Percentiles rank a stretch among this genome's conserved stretches.
phyloP scores from a whole-genome alignment of 2,329 filamentous ascomycete genomes.

The Tolypocladium tropicale region DNA sequence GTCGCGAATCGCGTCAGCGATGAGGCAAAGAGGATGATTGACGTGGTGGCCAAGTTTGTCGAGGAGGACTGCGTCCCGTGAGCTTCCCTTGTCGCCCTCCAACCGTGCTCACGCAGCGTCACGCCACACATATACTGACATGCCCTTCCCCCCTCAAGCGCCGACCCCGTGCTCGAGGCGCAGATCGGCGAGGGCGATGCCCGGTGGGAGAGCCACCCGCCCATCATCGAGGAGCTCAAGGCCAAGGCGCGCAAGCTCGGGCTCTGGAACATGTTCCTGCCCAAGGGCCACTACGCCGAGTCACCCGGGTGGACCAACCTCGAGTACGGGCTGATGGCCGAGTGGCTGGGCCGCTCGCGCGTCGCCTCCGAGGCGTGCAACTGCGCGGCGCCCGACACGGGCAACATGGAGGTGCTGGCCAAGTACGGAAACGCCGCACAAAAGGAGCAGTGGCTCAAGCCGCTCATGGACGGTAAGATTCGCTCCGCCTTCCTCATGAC shows the following conservation, averaged over 20 bases:
- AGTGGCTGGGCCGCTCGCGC: constrained; percentile 80
- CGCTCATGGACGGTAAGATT: constrained; percentile 74
- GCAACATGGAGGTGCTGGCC: constrained; percentile 91
- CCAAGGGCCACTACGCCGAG: constrained; percentile 90
- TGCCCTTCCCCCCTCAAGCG: constrained; percentile 29
- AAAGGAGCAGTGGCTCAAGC: constrained; percentile 74
- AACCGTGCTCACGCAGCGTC: not conserved
- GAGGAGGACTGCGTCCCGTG: constrained; percentile 87
- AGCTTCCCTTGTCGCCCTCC: constrained; percentile 17
- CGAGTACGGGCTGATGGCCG: constrained; percentile 96
- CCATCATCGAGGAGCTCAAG: constrained; percentile 84
- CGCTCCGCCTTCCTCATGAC: constrained; percentile 91
- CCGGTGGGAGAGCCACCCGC: constrained; percentile 72
- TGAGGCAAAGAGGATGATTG: constrained; percentile 71
- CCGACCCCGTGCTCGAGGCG: constrained; percentile 70
- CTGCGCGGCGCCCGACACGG: constrained; percentile 83
- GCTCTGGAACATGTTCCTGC: constrained; percentile 97
- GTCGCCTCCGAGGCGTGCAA: constrained; percentile 81
- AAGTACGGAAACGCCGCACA: constrained; percentile 82
- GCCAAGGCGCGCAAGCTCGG: constrained; percentile 70
- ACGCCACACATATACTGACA: not conserved
- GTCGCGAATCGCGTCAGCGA: constrained; percentile 61
- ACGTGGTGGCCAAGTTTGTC: constrained; percentile 89
- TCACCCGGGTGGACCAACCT: constrained; percentile 91
- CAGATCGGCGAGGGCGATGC: constrained; percentile 67